Base-by-base conservation (phyloP, 148 eudicot species). In the Rhododendron henanense region DNA sequence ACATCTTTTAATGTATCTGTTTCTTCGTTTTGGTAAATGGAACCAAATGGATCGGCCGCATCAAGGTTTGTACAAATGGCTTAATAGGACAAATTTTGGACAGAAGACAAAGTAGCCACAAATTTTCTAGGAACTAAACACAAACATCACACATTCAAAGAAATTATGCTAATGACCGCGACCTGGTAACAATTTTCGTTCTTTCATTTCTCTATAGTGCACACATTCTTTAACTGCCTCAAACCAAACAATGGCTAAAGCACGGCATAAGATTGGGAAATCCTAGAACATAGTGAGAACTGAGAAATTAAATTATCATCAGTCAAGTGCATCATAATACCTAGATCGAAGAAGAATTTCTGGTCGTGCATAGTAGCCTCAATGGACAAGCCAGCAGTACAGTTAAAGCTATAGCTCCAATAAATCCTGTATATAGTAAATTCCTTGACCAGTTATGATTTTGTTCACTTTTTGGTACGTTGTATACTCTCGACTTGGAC, bases 151-250 rank as follows among this genome's bases (percentile, higher is more conserved):
- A 6, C 28, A 23, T 35, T 78, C 10, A 55, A 39, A 50, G 37
- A 55, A 63, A 41, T 15, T 1, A 15, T 10, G 9, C 25, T 6
- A 61, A 82, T 19, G 41, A 21, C 53, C 78, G 44, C 21, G 2
- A 61, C 48, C 1, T 39, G 0, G 44, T 45, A 33, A 73, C 50
- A 73, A 14, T 73, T 19, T 16, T 9, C 23, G 31, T 61, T 84
- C 92, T 90, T 91, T 91, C 45, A 91, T 92, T 85, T 90, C 92
- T 92, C 90, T 88, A 86, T 93, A 91, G 85, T 93, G 92, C 86
- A 91, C 93, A 91, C 91, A 82, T 91, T 92, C 91, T 88, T 90
- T 77, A 74, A 87, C 81, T 91, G 89, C 93, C 94, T 91, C 91
- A 90, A 89, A 84, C 50, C 23, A 39, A 81, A 53, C 35, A 47